A percentile compares a stretch with the other conserved stretches of the same genome.
Evolutionary conservation across 1,139 yeast species (phyloP).

Genomic region (Candida albicans): DNA sequence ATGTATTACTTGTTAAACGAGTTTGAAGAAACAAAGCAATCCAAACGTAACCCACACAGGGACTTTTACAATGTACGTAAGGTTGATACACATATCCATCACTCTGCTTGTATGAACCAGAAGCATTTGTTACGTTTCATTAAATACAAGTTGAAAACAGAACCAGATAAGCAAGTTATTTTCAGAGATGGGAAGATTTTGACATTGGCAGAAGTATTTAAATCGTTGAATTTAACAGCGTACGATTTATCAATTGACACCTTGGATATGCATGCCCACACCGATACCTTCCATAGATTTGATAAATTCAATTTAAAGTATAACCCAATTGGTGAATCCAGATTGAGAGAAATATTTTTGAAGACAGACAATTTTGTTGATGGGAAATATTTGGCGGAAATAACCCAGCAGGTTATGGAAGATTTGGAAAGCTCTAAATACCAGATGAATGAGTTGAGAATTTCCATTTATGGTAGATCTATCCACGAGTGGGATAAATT

Average conservation of each 20-base stretch:
- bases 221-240: slow-evolving; percentile 86
- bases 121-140: slow-evolving; percentile 92
- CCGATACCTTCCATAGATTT: slow-evolving; percentile 95
- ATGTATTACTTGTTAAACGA: slow-evolving; percentile 84
- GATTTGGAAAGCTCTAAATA: slow-evolving; percentile 94
- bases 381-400: slow-evolving; percentile 88
- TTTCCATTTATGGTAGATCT: slow-evolving; percentile 89
- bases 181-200: slow-evolving; percentile 91
- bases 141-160: slow-evolving; percentile 69
- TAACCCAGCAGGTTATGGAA: slow-evolving; percentile 88
- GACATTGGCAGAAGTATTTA: slow-evolving; percentile 82
- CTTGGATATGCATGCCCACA: slow-evolving; percentile 98
- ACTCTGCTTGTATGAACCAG: slow-evolving; percentile 98
- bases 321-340: slow-evolving; percentile 97
- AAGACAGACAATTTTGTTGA: slow-evolving; percentile 92
- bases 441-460: slow-evolving; percentile 95
- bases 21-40: slow-evolving; percentile 86
- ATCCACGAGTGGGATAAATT: slow-evolving; percentile 92
- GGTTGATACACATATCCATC: slow-evolving; percentile 98
- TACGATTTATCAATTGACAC: slow-evolving; percentile 96
- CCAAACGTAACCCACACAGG: slow-evolving; percentile 79
- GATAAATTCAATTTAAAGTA: slow-evolving; percentile 97
- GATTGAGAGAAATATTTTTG: slow-evolving; percentile 90
- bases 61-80: slow-evolving; percentile 98
- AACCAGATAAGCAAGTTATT: slow-evolving; percentile 85